Percentiles rank a stretch among this genome's conserved stretches.
Evolutionary conservation across 306 rosid species (phyloP).

Genomic region (Ziziphus jujuba): DNA sequence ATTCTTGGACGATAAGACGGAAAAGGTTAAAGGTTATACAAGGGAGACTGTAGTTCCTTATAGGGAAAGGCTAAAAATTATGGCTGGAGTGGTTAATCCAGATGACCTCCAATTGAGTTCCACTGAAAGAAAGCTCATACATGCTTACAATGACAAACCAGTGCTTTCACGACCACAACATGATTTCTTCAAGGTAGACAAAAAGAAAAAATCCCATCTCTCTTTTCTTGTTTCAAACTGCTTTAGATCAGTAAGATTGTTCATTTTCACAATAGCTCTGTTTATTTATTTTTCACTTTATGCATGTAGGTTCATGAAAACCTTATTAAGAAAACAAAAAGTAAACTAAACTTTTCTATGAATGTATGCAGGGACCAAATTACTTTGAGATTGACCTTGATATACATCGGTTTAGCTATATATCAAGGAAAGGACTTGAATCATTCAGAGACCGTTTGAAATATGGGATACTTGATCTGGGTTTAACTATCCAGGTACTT

Average conservation of each 20-base stretch:
- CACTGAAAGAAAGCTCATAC: slow-evolving; percentile 72
- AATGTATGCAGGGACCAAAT: slow-evolving; percentile 61
- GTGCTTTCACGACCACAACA: slow-evolving; percentile 97
- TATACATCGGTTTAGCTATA: slow-evolving; percentile 88
- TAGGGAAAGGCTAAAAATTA: slow-evolving; percentile 80
- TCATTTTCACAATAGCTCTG: no score
- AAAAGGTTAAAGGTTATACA: slow-evolving; percentile 65
- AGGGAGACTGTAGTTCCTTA: slow-evolving; percentile 58
- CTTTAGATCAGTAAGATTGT: background rate
- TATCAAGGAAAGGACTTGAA: slow-evolving; percentile 93
- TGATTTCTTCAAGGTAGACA: slow-evolving; percentile 59
- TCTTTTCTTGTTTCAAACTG: background rate
- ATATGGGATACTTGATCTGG: slow-evolving; percentile 70
- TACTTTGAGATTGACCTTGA: slow-evolving; percentile 95
- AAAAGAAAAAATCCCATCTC: background rate
- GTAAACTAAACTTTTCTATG: background rate
- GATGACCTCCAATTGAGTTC: slow-evolving; percentile 69
- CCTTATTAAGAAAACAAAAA: background rate
- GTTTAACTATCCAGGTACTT: slow-evolving; percentile 86
- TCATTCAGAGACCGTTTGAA: slow-evolving; percentile 67
- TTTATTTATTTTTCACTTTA: no score
- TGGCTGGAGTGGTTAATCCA: slow-evolving; percentile 81
- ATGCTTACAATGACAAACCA: slow-evolving; percentile 83
- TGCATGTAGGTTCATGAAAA: background rate
- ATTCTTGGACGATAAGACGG: slow-evolving; percentile 71